phyloP scores from a whole-genome alignment of 208 protist genomes.

The Crithidia acanthocephali region DNA sequence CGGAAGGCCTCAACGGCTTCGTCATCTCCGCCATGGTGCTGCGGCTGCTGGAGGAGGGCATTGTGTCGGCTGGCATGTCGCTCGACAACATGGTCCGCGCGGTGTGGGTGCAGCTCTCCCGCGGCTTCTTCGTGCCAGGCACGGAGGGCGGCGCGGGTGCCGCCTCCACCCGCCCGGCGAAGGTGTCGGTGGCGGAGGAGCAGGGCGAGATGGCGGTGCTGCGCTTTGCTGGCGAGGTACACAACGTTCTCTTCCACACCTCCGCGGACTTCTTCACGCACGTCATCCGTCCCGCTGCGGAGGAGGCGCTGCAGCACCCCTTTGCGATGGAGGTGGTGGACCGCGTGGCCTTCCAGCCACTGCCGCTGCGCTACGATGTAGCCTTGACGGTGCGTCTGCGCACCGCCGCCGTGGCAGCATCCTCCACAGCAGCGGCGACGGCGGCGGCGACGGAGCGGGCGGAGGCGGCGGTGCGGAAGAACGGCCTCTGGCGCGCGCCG shows the following conservation, averaged over 20 bases:
- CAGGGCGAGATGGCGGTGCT: conserved; percentile 66
- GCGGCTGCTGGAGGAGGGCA: conserved; percentile 70
- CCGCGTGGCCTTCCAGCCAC: conserved; percentile 58
- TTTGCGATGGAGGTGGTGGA: conserved; percentile 55
- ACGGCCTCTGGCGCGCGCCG: conserved; percentile 19
- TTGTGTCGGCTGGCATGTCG: conserved; percentile 70
- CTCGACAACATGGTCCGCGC: conserved; percentile 78
- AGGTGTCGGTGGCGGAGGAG: conserved; percentile 51
- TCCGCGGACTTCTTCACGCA: conserved; percentile 62
- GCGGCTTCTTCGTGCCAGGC: conserved; percentile 47
- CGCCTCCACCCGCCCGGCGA: conserved; percentile 4
- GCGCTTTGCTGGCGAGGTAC: conserved; percentile 63
- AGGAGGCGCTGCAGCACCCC: conserved; percentile 70
- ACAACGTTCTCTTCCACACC: conserved; percentile 84
- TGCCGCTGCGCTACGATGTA: conserved; percentile 71
- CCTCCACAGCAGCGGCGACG: not conserved
- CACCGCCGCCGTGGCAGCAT: not conserved
- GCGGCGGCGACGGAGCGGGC: conserved; percentile 18
- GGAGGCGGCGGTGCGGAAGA: conserved; percentile 21
- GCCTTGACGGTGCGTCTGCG: conserved; percentile 47
- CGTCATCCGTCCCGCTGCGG: conserved; percentile 65
- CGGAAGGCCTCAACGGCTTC: conserved; percentile 83
- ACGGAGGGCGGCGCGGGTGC: not conserved
- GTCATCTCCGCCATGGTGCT: conserved; percentile 72
- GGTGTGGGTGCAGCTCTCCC: conserved; percentile 77